Evolutionary conservation across 1,284 basidiomycete genomes (phyloP).

Genomic region (Sporisorium exsertum): DNA sequence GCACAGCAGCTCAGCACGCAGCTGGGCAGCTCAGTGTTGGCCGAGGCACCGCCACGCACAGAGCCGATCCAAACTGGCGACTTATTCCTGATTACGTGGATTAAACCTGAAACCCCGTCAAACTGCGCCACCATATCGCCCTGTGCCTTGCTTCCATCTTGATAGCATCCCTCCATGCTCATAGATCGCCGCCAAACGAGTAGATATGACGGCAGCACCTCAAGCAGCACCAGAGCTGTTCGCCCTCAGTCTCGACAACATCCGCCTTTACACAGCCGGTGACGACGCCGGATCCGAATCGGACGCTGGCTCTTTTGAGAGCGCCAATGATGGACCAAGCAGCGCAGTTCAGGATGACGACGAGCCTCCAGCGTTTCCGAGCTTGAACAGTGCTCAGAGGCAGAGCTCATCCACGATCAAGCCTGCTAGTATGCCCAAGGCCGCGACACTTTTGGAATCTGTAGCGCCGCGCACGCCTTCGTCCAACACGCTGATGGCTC

Average conservation of each 20-base stretch:
- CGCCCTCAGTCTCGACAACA: constrained; percentile 30
- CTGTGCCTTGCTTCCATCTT: neutral
- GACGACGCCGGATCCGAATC: constrained; percentile 20
- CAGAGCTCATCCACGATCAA: constrained; percentile 54
- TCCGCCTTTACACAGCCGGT: constrained; percentile 13
- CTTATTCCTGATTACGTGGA: constrained; percentile 28
- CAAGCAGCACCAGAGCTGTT: constrained; percentile 9
- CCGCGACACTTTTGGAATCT: constrained; percentile 21
- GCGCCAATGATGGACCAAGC: constrained; percentile 20
- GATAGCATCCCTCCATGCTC: neutral
- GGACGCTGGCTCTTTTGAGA: constrained; percentile 29
- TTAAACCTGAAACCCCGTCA: constrained; percentile 17
- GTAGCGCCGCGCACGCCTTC: constrained; percentile 31
- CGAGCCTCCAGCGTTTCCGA: constrained; percentile 87
- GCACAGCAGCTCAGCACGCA: neutral
- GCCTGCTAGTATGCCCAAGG: neutral
- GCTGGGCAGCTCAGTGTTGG: neutral
- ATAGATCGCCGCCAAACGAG: neutral
- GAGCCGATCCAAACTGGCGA: neutral
- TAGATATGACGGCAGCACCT: constrained; percentile 8
- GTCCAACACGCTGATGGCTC: constrained; percentile 33
- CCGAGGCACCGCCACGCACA: constrained; percentile 20
- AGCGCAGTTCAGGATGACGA: constrained; percentile 70
- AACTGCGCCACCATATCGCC: constrained; percentile 12
- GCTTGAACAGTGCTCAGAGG: constrained; percentile 83